Evolutionary conservation across 768 basidiomycete species (phyloP).

Genomic region (Sutorius australiensis): DNA sequence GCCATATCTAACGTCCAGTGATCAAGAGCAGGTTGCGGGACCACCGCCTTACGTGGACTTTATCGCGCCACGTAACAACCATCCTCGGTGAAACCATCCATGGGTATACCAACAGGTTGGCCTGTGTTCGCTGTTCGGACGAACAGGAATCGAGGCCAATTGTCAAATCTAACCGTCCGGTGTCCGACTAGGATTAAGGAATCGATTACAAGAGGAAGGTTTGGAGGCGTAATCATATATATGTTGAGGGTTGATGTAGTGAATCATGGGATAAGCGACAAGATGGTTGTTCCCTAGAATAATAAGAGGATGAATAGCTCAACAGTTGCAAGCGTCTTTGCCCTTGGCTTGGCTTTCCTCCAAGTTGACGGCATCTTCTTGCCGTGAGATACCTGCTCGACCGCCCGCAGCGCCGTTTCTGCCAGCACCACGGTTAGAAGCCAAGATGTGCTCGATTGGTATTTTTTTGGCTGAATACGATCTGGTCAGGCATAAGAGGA

Average conservation of each 20-base stretch:
- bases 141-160: background rate
- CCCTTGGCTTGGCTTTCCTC: conserved; percentile 62
- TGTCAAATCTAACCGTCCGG: conserved; percentile 8
- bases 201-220: conserved; percentile 27
- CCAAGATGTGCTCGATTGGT: conserved; percentile 91
- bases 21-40: conserved; percentile 50
- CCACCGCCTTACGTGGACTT: conserved; percentile 66
- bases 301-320: conserved; percentile 27
- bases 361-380: conserved; percentile 61
- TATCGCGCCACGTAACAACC: conserved; percentile 11
- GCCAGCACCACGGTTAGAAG: conserved; percentile 68
- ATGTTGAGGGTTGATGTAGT: conserved; percentile 20
- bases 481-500: background rate
- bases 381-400: conserved; percentile 48
- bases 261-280: conserved; percentile 18
- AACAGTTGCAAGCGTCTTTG: conserved; percentile 83
- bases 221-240: conserved; percentile 22
- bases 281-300: conserved; percentile 15
- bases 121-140: background rate
- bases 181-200: conserved; percentile 23
- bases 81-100: conserved; percentile 9
- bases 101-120: background rate
- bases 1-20: conserved; percentile 59
- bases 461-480: conserved; percentile 65
- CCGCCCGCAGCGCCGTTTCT: conserved; percentile 55